Conservation (phyloP, 768 basidiomycete species). For the Naganishia antarctica region DNA sequence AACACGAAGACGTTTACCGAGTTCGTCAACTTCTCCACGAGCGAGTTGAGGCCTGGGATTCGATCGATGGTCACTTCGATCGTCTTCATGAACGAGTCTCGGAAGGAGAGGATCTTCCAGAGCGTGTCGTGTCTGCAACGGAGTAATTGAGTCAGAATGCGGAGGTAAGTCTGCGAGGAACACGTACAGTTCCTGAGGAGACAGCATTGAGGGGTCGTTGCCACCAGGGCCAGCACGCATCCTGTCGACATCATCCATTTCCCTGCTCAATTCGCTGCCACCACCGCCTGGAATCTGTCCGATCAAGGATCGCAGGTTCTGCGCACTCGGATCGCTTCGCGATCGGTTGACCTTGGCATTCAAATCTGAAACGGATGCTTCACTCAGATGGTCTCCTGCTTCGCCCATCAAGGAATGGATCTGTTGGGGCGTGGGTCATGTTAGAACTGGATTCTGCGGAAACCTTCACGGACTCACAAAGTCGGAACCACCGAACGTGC, state of each 20-base stretch:
- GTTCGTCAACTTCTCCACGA: conserved; percentile 76
- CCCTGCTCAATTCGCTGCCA: conserved; percentile 60
- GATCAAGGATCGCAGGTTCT: conserved; percentile 40
- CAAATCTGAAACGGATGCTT: conserved; percentile 79
- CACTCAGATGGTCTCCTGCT: conserved; percentile 55
- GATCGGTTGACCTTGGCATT: conserved; percentile 72
- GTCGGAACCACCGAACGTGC: conserved; percentile 57
- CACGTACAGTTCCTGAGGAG: conserved; percentile 73
- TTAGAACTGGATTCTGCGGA: neutral
- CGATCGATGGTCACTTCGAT: conserved; percentile 61
- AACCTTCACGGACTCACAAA: conserved; percentile 57
- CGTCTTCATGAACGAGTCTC: conserved; percentile 76
- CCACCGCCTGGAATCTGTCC: conserved; percentile 37
- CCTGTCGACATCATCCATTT: conserved; percentile 68
- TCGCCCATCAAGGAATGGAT: conserved; percentile 51
- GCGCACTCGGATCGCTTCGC: conserved; percentile 54
- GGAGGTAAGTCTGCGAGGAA: too few relatives aligned
- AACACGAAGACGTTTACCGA: conserved; percentile 73
- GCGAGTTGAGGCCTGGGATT: conserved; percentile 67
- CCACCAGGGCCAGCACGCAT: conserved; percentile 57
- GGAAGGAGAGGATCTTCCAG: conserved; percentile 80
- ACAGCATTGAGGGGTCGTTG: conserved; percentile 72
- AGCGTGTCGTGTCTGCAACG: conserved; percentile 53
- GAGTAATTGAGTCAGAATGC: too few relatives aligned
- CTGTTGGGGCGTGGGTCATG: neutral